Evolutionary conservation across 768 basidiomycete species (phyloP), one percentile per base, ranked within the genome.

Genomic region (Cystobasidium ongulense): DNA sequence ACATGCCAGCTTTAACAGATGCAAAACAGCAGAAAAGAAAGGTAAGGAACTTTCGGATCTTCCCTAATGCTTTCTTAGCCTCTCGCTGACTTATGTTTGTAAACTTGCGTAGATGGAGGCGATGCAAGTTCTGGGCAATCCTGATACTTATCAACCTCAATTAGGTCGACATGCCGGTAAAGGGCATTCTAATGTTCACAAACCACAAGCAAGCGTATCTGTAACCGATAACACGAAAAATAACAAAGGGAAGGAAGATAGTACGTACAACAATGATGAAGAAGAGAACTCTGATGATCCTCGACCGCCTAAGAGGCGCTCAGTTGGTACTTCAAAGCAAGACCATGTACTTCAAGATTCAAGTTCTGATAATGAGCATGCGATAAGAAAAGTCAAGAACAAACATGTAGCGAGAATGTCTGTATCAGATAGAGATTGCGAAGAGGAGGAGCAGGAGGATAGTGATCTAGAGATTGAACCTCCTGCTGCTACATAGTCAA

Each of bases 381-480:
- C 38, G 21, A 50, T 7, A 78, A n/a, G 74, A 75, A 13, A 76
- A 23, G 68, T 63, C 10, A 68, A 61, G 10, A 66, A 66, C 23
- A 78, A 73, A 50, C 46, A 50, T 50, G 46, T 50, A 50, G 46
- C 46, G 27, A 78, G 38, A 1, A 73, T 74, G 52, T 75, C 75
- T n/a, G 77, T 76, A 53, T 76, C 36, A 11, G 67, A 41, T 25
- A 41, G 11, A 67, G 76, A 75, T 35, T 75, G 52, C 21, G 46
- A n/a, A 0, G 67, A 17, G 62, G 76, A 70, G 10, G 72, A 63
- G 27, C n/a, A 74, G 63, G 74, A 75, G 29, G 72, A 78, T 76
- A 36, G 77, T 53, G 41, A 72, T 36, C 54, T 71, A 11, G 68
- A 71, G 68, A 71, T 71, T 35, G 68, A 71, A 36, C 53, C 68